A percentile compares a stretch with the other conserved stretches of the same genome.
Evolutionary conservation across 306 rosid genomes (phyloP).

Genomic region (Gastrolobium villosum): DNA sequence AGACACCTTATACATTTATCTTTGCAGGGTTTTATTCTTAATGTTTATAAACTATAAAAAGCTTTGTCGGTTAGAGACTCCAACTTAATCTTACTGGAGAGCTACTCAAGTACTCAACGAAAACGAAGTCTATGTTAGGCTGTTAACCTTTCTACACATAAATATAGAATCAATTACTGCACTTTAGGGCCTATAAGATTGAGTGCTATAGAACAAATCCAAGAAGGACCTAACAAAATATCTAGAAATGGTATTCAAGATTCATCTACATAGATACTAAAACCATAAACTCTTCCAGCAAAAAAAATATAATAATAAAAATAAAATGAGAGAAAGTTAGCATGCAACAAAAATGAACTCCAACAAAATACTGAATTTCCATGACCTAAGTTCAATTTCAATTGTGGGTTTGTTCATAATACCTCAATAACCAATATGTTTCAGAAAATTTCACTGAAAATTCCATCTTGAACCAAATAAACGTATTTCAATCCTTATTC

Average conservation of each 20-base stretch:
- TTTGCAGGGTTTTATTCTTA: not conserved
- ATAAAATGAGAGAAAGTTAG: constrained; percentile 2
- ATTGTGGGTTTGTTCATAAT: constrained; percentile 8
- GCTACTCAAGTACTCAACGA: constrained; percentile 12
- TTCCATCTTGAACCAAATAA: constrained; percentile 9
- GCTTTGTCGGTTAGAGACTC: constrained; percentile 6
- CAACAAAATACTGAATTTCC: not conserved
- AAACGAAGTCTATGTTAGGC: constrained; percentile 22
- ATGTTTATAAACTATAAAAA: not conserved
- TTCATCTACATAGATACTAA: not conserved
- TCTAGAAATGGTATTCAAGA: constrained; percentile 17
- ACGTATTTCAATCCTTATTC: constrained; percentile 1
- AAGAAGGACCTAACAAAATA: constrained; percentile 6
- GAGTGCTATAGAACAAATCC: not conserved
- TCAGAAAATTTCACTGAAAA: not conserved
- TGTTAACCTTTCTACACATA: not conserved
- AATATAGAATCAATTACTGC: constrained; percentile 14
- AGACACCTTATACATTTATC: not conserved
- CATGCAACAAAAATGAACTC: not conserved
- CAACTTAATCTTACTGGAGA: constrained; percentile 17
- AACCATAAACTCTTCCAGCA: constrained; percentile 4
- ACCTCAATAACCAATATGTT: constrained; percentile 6
- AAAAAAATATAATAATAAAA: not conserved
- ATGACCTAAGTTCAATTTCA: constrained; percentile 17
- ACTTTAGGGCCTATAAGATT: not conserved